A percentile compares a stretch with the other conserved stretches of the same genome.
These are phyloP conservation scores for Colletotrichum lindemuthianum DNA, from an alignment of 2,329 filamentous ascomycete genomes.

Conservation along the genomic window DNA sequence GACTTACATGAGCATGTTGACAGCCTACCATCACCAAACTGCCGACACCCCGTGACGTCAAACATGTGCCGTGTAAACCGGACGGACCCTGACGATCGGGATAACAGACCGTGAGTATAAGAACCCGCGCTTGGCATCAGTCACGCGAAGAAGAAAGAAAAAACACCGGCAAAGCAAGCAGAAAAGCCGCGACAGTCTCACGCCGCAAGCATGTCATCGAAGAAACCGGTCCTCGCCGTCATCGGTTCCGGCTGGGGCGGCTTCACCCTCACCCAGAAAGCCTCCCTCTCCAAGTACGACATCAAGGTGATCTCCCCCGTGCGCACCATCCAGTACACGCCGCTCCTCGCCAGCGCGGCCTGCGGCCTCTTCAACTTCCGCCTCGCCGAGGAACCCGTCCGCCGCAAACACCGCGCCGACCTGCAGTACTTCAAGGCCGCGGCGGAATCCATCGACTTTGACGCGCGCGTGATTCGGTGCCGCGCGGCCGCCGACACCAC, in stretches of 20 bases:
- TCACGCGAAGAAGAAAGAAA: no score
- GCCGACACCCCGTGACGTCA: conserved; percentile 20
- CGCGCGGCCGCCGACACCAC: conserved; percentile 82
- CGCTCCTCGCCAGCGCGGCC: conserved; percentile 94
- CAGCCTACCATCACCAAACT: neutral
- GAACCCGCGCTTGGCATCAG: neutral
- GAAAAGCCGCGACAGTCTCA: no score
- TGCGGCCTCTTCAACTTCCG: conserved; percentile 98
- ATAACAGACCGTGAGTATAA: neutral
- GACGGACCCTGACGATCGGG: neutral
- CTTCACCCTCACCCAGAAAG: conserved; percentile 57
- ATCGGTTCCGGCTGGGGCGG: conserved; percentile 89
- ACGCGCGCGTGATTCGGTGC: conserved; percentile 87
- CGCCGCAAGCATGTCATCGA: no score
- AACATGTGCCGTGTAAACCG: neutral
- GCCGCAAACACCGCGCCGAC: conserved; percentile 94
- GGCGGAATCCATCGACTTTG: conserved; percentile 92
- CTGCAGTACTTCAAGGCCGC: conserved; percentile 98
- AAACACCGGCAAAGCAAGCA: no score
- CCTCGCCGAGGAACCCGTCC: conserved; percentile 99
- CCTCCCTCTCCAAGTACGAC: conserved; percentile 98
- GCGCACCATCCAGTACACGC: conserved; percentile 99
- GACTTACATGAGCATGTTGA: neutral
- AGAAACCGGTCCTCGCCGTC: conserved; percentile 26
- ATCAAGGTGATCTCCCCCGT: conserved; percentile 96